phyloP scores from a whole-genome alignment of 208 protist genomes.

The Trypanosoma congolense region DNA sequence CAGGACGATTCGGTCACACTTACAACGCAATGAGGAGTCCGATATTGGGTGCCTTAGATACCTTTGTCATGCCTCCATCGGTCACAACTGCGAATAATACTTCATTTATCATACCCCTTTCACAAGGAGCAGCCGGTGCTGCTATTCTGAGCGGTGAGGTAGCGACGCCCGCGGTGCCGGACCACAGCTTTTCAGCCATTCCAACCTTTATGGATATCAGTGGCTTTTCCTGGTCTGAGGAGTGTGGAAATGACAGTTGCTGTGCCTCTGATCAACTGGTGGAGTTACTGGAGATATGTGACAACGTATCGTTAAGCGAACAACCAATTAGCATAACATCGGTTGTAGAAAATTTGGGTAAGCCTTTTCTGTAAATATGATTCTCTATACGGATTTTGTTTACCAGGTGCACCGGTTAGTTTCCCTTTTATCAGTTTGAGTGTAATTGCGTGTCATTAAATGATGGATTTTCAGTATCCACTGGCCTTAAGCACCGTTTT shows the following conservation, averaged over 20 bases:
- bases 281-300: constrained; percentile 21
- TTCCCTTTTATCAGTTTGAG: no score
- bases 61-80: constrained; percentile 8
- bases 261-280: constrained; percentile 6
- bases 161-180: constrained; percentile 9
- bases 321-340: constrained; percentile 5
- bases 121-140: constrained; percentile 3
- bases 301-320: constrained; percentile 4
- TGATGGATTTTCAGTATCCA: no score
- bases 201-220: constrained; percentile 11
- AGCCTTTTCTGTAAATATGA: constrained; percentile 11
- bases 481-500: no score
- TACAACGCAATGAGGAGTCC: constrained; percentile 13
- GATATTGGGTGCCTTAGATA: neutral
- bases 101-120: constrained; percentile 3
- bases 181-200: constrained; percentile 11
- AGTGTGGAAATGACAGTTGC: constrained; percentile 2
- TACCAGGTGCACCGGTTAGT: no score
- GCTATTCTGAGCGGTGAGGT: constrained; percentile 8
- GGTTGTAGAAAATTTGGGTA: constrained; percentile 19
- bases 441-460: no score
- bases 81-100: constrained; percentile 2
- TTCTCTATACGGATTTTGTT: no score
- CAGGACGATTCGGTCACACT: constrained; percentile 7
- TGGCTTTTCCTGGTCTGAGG: neutral